Base-by-base conservation (phyloP, 768 basidiomycete species). In the Boletus rubescentipes region DNA sequence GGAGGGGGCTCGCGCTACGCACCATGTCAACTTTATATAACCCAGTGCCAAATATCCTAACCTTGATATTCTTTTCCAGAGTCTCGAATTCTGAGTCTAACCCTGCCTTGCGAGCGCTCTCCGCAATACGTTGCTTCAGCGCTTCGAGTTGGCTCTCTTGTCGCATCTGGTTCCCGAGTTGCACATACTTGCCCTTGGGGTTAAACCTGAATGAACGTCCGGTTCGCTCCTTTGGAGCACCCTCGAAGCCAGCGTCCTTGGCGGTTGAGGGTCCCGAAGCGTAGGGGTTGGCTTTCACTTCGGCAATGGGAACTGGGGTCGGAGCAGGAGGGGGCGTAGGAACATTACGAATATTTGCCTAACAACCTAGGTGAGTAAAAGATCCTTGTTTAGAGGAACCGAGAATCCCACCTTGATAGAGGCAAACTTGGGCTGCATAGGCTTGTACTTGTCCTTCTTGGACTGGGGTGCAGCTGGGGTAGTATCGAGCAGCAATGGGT, bases 351-450 rank as follows among this genome's bases (percentile, higher is more conserved):
- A 81, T 80, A 61, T 96, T 95, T 6, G 90, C 90, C 79, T 86
- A 46, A 12, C 4, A 46, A n/a, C 1, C 4, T 2, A 30, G 3
- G 42, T 63, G 15, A 56, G 46, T 16, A 31, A 1, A 21, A 44
- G 20, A 39, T 23, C 37, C 16, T 29, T 11, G 5, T 51, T 14
- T n/a, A 32, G 14, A 34, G n/a, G 26, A 15, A 14, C 35, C 20
- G 38, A 23, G 12, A 41, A 31, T 61, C 75, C 44, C 18, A 87
- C 91, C 77, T 89, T 93, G 71, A 96, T 94, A 4, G 93, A 92
- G 0, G 95, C 91, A 70, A 98, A 99, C 72, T 99, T 99, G 46
- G 97, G 97, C 59, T 95, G 94, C 95, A 99, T 98, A 16, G 96
- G 93, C 68, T 95, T 96, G 73, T 97, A 97, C 57, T 89, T 76